Evolutionary conservation across 1,139 yeast genomes (phyloP), one percentile per base, ranked within the genome.

Genomic region (Hemisphaericaspora xylofermentans): DNA sequence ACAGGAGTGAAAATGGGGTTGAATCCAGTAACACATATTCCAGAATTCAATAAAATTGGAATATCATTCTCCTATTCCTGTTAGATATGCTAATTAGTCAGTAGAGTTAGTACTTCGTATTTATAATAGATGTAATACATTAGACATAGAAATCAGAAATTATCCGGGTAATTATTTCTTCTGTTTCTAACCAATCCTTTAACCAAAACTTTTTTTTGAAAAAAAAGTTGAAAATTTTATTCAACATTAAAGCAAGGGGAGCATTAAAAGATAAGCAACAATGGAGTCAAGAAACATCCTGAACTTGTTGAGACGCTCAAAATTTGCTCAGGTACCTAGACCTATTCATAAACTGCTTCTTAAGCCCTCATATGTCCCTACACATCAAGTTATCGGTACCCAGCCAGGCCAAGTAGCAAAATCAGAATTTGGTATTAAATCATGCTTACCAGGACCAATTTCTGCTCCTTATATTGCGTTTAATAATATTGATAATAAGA

Each of bases 1-100:
- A 77, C 93, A 1, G 98, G 98, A 0, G 73, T 82, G 3, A 79
- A 76, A 40, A 49, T 83, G 10, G 48, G 60, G 4, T 40, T 68
- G 22, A 66, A 67, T 42, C 54, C 60, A 1, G 39, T 44, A 4
- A 62, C 66, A 0, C 56, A 56, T 31, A 51, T 60, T 4, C 76
- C 76, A 1, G 75, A 70, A 39, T 44, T 71, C 29, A 57, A 57
- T 39, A 59, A 66, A 38, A 55, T 72, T 41, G 78, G 78, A 3
- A 52, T 72, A 10, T 57, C 68, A 12, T 64, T 71, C 39, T 65
- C 76, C 1, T 72, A 71, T 45, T 69, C 73, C n/a, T 45, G 42
- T 29, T 49, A 42, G 30, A 4, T 9, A 8, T 24, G 27, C n/a
- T 9, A 13, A 16, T 21, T 21, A 8, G 24, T 6, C 24, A 21